Base-by-base conservation (phyloP, 768 basidiomycete genomes). In the Crepidotus variabilis region DNA sequence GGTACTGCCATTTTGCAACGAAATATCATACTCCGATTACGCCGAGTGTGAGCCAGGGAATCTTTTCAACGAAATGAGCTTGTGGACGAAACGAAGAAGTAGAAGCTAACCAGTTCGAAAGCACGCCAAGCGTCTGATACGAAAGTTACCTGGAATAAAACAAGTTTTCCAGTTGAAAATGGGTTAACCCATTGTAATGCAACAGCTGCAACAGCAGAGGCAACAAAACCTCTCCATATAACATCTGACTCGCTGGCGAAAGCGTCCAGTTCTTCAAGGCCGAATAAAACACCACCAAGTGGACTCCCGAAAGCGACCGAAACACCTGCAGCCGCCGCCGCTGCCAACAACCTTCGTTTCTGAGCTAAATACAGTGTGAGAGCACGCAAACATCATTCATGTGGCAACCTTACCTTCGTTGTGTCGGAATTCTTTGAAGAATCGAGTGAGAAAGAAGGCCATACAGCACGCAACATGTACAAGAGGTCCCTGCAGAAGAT, bases 271-370 rank as follows among this genome's bases (percentile, higher is more conserved):
- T 88, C 84, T 77, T 94, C 92, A 32, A 94, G 80, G 6, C 89
- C 89, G 63, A 94, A 94, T 7, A 94, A 71, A 0, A 94, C 91
- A 9, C 91, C 92, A 2, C 92, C 92, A 5, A 94, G 76, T 7
- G 92, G 92, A 61, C 88, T 90, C 36, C 92, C 92, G 69, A 94
- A 94, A 13, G 92, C 92, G 1, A 94, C 91, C 0, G 90, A 91
- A 16, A 94, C 88, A 47, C 92, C 92, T 1, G 92, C 91, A 0
- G 90, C 87, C 2, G 90, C 92, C 0, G 91, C 91, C 0, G 92
- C 92, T 0, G 88, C 87, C 11, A 94, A 72, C 24, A 94, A 71
- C 65, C 90, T 90, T 21, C 93, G 81, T 67, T 92, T 87, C 66
- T 92, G 89, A 9, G 82, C 90, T 90, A 61, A 50, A 43, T n/a